Conservation (phyloP, 176 grass and related monocot genomes). For the Aechmea fasciata region DNA sequence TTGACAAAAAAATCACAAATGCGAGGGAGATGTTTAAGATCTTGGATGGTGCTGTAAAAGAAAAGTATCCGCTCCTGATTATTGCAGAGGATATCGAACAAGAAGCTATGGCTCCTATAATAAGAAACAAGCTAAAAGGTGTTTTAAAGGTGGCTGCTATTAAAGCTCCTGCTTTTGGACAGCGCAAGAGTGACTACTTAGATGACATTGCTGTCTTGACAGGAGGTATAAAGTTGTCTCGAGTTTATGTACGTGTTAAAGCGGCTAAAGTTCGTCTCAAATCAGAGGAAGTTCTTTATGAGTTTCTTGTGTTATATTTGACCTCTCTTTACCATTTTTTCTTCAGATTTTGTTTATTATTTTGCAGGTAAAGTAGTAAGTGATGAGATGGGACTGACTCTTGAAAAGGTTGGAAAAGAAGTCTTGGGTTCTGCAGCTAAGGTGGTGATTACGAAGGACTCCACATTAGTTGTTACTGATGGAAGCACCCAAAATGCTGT, state of each 20-base stretch:
- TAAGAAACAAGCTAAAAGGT: conserved; percentile 82
- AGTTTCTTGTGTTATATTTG: background rate
- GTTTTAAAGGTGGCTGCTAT: conserved; percentile 70
- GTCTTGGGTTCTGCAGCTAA: conserved; percentile 71
- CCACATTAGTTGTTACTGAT: conserved; percentile 76
- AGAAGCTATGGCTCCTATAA: conserved; percentile 57
- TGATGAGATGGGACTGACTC: conserved; percentile 68
- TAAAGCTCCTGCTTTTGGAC: conserved; percentile 85
- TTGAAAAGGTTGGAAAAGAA: conserved; percentile 72
- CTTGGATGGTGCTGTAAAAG: conserved; percentile 69
- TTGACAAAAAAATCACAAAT: conserved; percentile 76
- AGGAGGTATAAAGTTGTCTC: conserved; percentile 46
- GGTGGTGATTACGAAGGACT: conserved; percentile 70
- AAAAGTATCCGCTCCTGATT: conserved; percentile 72
- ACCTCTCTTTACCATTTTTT: background rate
- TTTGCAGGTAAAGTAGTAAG: conserved; percentile 66
- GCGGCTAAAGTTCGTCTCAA: background rate
- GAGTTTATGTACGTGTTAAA: background rate
- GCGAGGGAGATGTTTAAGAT: conserved; percentile 73
- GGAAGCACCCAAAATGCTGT: conserved; percentile 47
- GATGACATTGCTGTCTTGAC: conserved; percentile 83
- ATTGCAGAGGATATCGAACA: conserved; percentile 75
- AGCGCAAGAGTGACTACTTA: conserved; percentile 73
- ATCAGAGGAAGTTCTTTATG: background rate
- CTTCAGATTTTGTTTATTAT: conserved; percentile 4